phyloP scores from a whole-genome alignment of 148 eudicot species.

The Selenicereus undatus region DNA sequence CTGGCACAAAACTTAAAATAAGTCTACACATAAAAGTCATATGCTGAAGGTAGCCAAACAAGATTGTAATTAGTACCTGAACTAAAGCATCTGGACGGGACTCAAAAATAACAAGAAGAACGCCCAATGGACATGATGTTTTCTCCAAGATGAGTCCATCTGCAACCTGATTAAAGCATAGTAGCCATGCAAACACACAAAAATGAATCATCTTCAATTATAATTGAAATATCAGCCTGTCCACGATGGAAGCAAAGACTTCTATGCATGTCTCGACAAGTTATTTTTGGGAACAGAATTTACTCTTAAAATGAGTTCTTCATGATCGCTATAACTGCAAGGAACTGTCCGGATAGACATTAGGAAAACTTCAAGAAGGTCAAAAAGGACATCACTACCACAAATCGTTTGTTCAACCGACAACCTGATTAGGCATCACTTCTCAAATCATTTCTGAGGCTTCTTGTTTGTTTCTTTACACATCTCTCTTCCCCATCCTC shows the following conservation, averaged over 20 bases:
- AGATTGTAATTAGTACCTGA: slow-evolving; percentile 47
- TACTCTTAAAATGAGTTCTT: neutral
- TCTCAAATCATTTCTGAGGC: neutral
- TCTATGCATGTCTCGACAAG: neutral
- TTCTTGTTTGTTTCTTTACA: neutral
- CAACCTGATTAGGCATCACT: neutral
- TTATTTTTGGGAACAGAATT: neutral
- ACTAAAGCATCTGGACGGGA: slow-evolving; percentile 98
- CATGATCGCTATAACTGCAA: neutral
- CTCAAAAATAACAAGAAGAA: slow-evolving; percentile 89
- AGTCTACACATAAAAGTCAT: neutral
- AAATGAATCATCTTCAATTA: neutral
- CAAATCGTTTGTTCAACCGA: too few relatives aligned
- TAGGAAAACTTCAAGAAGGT: neutral
- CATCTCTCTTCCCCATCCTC: neutral
- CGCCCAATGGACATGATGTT: slow-evolving; percentile 84
- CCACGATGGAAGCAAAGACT: neutral
- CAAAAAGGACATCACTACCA: too few relatives aligned
- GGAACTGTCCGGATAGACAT: neutral
- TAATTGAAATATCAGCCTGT: neutral
- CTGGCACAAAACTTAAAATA: neutral
- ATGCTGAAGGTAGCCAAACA: neutral
- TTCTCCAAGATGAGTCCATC: slow-evolving; percentile 82
- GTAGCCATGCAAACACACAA: slow-evolving; percentile 17
- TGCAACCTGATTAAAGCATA: slow-evolving; percentile 53